These are phyloP conservation scores for Tetrahymena elliotti DNA, from an alignment of 73 alveolate species.

Conservation along the genomic window DNA sequence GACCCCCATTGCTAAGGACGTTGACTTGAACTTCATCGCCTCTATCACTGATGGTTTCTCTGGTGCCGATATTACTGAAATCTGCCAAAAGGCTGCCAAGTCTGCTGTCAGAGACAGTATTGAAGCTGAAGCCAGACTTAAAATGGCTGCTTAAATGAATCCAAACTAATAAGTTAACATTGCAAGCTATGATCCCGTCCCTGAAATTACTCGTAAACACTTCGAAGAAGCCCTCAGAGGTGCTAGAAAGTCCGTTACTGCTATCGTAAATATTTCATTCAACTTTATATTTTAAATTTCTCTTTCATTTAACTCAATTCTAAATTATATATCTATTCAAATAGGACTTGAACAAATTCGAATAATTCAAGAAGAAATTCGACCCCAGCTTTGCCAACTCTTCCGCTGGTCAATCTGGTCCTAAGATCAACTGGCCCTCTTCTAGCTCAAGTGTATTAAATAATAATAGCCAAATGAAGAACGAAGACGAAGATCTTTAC, in stretches of 20 bases:
- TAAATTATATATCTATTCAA: background rate
- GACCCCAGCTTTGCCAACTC: constrained; percentile 70
- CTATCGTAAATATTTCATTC: constrained; percentile 8
- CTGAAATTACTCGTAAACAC: constrained; percentile 80
- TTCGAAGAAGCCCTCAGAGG: constrained; percentile 86
- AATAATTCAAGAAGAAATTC: constrained; percentile 80
- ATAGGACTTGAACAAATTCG: constrained; percentile 80
- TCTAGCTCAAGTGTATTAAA: background rate
- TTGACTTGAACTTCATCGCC: constrained; percentile 85
- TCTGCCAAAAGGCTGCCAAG: constrained; percentile 93
- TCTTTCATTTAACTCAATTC: background rate
- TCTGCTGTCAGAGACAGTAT: constrained; percentile 94
- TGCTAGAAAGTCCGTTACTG: constrained; percentile 86
- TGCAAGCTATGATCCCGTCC: constrained; percentile 84
- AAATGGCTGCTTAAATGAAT: constrained; percentile 55
- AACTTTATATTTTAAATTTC: constrained; percentile 2
- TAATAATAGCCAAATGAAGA: background rate
- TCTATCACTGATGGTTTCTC: constrained; percentile 94
- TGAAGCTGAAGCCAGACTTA: constrained; percentile 85
- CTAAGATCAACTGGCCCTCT: constrained; percentile 42
- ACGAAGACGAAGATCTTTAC: background rate
- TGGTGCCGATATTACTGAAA: constrained; percentile 96
- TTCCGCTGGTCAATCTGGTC: constrained; percentile 6
- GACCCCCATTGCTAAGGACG: constrained; percentile 90
- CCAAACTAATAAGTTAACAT: constrained; percentile 66